Evolutionary conservation across 1,284 basidiomycete species (phyloP).

Genomic region (Cryptococcus neoformans): DNA sequence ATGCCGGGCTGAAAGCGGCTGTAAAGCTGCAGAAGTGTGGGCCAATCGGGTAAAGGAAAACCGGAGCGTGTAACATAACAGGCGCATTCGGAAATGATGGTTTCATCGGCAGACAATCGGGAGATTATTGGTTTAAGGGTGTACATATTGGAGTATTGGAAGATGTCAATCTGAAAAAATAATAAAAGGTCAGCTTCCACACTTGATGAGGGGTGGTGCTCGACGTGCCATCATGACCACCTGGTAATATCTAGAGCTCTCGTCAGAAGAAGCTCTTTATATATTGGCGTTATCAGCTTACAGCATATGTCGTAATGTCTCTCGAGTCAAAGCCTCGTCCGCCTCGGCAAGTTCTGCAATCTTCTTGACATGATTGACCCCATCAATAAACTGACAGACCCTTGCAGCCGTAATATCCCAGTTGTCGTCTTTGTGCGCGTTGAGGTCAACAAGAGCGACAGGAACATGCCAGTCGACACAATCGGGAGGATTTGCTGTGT

Average conservation of each 20-base stretch:
- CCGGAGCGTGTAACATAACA: constrained; percentile 71
- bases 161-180: constrained; percentile 70
- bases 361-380: constrained; percentile 82
- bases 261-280: background rate
- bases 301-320: constrained; percentile 90
- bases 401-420: constrained; percentile 94
- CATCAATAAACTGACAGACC: constrained; percentile 79
- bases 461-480: constrained; percentile 97
- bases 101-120: constrained; percentile 75
- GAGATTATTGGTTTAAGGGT: constrained; percentile 78
- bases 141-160: constrained; percentile 98
- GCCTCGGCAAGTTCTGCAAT: constrained; percentile 92
- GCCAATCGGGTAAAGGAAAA: constrained; percentile 66
- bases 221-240: constrained; percentile 72
- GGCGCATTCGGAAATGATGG: constrained; percentile 83
- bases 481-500: constrained; percentile 70
- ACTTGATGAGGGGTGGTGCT: background rate
- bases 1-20: constrained; percentile 79
- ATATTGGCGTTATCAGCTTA: constrained; percentile 49
- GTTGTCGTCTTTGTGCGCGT: constrained; percentile 76
- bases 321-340: constrained; percentile 75
- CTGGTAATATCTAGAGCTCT: constrained; percentile 73
- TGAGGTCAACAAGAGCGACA: constrained; percentile 78
- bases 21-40: constrained; percentile 77
- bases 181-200: background rate